Conservation (phyloP, 768 basidiomycete species). For the Lactarius vividus region DNA sequence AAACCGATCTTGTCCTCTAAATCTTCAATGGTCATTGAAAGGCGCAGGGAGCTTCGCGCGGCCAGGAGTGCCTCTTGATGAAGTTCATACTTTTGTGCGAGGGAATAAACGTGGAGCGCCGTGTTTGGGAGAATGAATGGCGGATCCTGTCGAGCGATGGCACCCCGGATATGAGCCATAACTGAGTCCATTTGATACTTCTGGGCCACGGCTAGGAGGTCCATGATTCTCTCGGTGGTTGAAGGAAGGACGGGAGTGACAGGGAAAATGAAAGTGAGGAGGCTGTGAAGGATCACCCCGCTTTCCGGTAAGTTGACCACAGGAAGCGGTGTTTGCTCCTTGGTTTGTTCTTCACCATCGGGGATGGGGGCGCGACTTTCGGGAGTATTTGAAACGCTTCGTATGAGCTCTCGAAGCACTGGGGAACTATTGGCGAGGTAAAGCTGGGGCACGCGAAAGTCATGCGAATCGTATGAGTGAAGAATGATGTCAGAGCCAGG, state of each 20-base stretch:
- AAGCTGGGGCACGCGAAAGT: not conserved
- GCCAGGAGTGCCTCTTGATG: not conserved
- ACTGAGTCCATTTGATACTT: not conserved
- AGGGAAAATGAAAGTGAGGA: not conserved
- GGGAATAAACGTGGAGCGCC: not conserved
- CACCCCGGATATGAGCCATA: not conserved
- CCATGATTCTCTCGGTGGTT: not conserved
- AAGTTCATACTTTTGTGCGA: conserved; percentile 3
- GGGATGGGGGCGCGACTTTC: too few relatives aligned
- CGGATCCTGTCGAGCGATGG: not conserved
- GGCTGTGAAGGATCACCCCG: not conserved
- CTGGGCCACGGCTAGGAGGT: not conserved
- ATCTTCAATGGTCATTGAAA: not conserved
- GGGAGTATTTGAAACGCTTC: not conserved
- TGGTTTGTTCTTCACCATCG: not conserved
- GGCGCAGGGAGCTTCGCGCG: not conserved
- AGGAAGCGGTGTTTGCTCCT: not conserved
- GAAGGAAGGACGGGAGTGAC: not conserved
- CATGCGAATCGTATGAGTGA: not conserved
- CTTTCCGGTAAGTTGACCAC: not conserved
- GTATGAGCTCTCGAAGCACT: not conserved
- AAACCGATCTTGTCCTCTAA: not conserved
- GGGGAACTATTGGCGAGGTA: not conserved
- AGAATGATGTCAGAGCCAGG: not conserved
- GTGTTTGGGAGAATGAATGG: not conserved